Base-by-base conservation (phyloP, 768 basidiomycete species). In the Megacollybia marginata region DNA sequence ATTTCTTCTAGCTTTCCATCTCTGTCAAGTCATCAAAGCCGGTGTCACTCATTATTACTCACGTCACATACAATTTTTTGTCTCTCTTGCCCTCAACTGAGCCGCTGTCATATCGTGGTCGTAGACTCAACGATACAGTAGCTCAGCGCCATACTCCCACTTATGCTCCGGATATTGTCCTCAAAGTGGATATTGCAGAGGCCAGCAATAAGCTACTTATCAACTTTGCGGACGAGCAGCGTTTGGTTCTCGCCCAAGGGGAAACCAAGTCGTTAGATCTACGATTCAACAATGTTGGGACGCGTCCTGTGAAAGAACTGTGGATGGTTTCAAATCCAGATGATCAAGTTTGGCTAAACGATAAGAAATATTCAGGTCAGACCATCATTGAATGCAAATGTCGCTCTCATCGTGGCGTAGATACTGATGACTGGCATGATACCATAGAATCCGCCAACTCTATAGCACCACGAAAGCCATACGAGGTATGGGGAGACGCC, bases 121-220 rank as follows among this genome's bases (percentile, higher is more conserved):
- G 73, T 42, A 72, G 92, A 46, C 69, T 96, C 10, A 81, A 93
- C 47, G 79, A 82, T 48, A 92, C 92, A 2, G 73, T 76, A 31
- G 68, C 76, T 12, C 88, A 94, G 56, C 71, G 83, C 43, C 80
- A 84, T 54, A 72, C 62, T 28, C 79, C 80, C 10, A 78, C 79
- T 2, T 94, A 95, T 60, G 84, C 82, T 9, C 74, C 82, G 9
- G 85, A 95, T 60, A 62, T 76, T 7, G 57, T 76, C 32, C 72
- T 89, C 55, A 70, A 69, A 33, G 70, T 86, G 5, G 71, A 80
- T 10, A 77, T 96, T 10, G 77, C 80, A 43, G 74, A 82, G 36
- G 75, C 82, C 2, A 71, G 77, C 28, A 85, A 90, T 49, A 76
- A 81, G 47, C 67, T 97, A 10, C 62, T 72, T 12, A 77, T 74